These are phyloP conservation scores for Phialocephala sp. DNA, from an alignment of 2,329 filamentous ascomycete genomes.

Conservation along the genomic window DNA sequence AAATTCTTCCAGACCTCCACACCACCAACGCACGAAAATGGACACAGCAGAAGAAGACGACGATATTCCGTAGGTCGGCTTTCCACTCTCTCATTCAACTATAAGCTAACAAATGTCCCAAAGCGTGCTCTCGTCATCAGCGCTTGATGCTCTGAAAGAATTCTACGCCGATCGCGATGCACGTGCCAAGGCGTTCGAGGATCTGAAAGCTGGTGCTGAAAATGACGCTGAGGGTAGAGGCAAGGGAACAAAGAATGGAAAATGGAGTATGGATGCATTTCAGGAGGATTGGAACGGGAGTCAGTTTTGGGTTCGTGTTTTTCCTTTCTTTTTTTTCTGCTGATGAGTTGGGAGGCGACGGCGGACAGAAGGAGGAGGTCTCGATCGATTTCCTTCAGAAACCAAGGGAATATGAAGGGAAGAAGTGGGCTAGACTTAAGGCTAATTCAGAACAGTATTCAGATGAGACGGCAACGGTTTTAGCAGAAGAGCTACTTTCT, in stretches of 20 bases:
- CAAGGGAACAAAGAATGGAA: slow-evolving; percentile 10
- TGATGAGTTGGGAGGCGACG: neutral
- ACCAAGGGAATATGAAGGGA: neutral
- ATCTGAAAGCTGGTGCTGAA: slow-evolving; percentile 67
- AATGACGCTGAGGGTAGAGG: slow-evolving; percentile 47
- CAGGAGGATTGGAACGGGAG: slow-evolving; percentile 82
- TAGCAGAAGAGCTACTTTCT: slow-evolving; percentile 70
- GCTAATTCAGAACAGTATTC: slow-evolving; percentile 59
- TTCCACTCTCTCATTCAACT: neutral
- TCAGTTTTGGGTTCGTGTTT: slow-evolving; percentile 75
- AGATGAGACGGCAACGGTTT: slow-evolving; percentile 68
- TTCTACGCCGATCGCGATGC: slow-evolving; percentile 78
- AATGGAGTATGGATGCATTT: slow-evolving; percentile 71
- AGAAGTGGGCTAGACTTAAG: neutral
- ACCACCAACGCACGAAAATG: slow-evolving; percentile 21
- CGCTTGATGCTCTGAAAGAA: slow-evolving; percentile 71
- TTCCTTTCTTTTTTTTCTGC: neutral
- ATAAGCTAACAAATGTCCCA: slow-evolving; percentile 39
- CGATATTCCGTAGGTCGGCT: slow-evolving; percentile 28
- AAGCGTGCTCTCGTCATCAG: slow-evolving; percentile 65
- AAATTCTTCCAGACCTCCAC: slow-evolving; percentile 23
- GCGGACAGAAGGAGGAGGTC: no score
- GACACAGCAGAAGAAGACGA: slow-evolving; percentile 27
- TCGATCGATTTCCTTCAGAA: no score
- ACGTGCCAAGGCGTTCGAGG: slow-evolving; percentile 69